These are phyloP conservation scores for Hibiscus mutabilis DNA, from an alignment of 345 rosid genomes.

Conservation along the genomic window DNA sequence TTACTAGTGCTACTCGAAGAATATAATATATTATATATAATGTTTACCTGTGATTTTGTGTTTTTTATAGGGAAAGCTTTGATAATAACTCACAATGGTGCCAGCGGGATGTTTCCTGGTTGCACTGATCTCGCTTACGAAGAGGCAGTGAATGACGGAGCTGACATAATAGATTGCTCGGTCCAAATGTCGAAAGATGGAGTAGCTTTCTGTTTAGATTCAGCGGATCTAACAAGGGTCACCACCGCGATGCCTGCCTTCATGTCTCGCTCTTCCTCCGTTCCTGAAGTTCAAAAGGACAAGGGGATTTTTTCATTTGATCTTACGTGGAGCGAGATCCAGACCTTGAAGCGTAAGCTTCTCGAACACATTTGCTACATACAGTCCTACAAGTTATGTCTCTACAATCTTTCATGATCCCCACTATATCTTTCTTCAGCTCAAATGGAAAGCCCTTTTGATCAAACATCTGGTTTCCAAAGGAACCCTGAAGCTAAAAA, in stretches of 20 bases:
- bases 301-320: conserved; percentile 81
- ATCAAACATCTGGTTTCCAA: conserved; percentile 12
- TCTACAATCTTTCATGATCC: not conserved
- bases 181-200: conserved; percentile 90
- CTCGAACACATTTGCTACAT: not conserved
- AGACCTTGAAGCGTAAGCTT: conserved; percentile 62
- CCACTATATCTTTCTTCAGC: conserved; percentile 37
- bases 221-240: conserved; percentile 50
- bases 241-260: conserved; percentile 56
- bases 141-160: conserved; percentile 71
- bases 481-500: conserved; percentile 67
- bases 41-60: not conserved
- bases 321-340: conserved; percentile 80
- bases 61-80: conserved; percentile 32
- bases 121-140: conserved; percentile 80
- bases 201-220: conserved; percentile 61
- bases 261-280: conserved; percentile 40
- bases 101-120: conserved; percentile 78
- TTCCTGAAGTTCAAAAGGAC: conserved; percentile 55
- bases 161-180: conserved; percentile 24
- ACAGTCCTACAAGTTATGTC: not conserved
- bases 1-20: not conserved
- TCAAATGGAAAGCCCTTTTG: conserved; percentile 59
- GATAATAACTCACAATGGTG: conserved; percentile 75
- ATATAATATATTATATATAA: not conserved